phyloP scores from a whole-genome alignment of 192 early-diverging fungal species.

The Pilaira anomala region DNA sequence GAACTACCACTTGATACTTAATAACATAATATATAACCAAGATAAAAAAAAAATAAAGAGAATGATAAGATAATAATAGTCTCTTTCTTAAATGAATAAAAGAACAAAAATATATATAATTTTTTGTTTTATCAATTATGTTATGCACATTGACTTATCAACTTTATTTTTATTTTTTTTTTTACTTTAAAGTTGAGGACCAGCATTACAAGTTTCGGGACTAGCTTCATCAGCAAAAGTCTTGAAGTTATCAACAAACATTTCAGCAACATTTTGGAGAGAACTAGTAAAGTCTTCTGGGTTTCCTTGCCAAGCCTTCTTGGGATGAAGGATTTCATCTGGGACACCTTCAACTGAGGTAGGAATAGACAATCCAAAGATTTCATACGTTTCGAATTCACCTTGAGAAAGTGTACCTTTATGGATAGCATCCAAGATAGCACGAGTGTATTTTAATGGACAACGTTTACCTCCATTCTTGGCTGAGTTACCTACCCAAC shows the following conservation, averaged over 20 bases:
- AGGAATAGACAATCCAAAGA: slow-evolving; percentile 87
- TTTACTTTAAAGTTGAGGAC: slow-evolving; percentile 39
- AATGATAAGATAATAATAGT: too few relatives aligned
- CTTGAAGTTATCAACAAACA: slow-evolving; percentile 90
- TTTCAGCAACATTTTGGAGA: slow-evolving; percentile 69
- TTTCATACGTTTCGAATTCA: slow-evolving; percentile 81
- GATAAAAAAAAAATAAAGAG: too few relatives aligned
- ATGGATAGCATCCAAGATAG: slow-evolving; percentile 97
- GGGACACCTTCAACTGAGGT: slow-evolving; percentile 74
- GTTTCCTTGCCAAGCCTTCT: slow-evolving; percentile 81
- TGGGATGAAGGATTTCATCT: slow-evolving; percentile 80
- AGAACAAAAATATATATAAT: too few relatives aligned
- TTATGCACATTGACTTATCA: too few relatives aligned
- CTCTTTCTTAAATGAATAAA: too few relatives aligned
- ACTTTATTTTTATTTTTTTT: background rate
- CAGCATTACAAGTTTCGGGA: slow-evolving; percentile 69
- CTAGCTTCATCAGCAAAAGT: slow-evolving; percentile 76
- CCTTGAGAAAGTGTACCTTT: slow-evolving; percentile 81
- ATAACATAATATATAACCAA: background rate
- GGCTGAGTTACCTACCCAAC: slow-evolving; percentile 92
- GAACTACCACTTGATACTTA: background rate
- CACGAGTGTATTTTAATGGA: slow-evolving; percentile 94
- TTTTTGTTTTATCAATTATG: too few relatives aligned
- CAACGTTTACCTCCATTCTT: slow-evolving; percentile 81
- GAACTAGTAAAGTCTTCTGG: slow-evolving; percentile 61